Base-by-base conservation (phyloP, 2,329 filamentous ascomycete species). In the Neopestalotiopsis clavispora region DNA sequence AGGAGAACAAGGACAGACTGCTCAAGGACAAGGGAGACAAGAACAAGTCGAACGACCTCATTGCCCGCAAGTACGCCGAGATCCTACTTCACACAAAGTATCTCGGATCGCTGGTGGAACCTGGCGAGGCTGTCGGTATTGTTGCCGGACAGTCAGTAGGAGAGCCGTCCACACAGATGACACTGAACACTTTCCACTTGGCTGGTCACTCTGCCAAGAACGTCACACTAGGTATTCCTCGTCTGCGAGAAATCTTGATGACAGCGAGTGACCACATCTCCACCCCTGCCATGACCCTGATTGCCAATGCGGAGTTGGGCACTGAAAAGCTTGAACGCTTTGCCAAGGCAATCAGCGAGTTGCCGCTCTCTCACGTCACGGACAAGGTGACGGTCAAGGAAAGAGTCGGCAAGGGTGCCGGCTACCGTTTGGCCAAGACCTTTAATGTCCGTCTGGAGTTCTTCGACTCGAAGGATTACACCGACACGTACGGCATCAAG, bases 121-220 rank as follows among this genome's bases (percentile, higher is more conserved):
- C 96, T 34, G 96, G 96, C 60, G 97, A 99, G 83, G 95, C 96
- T 32, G 95, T 99, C 32, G 96, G 96, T 73, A 97, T 99, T 71
- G 94, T 99, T 69, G 97, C 97, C 65, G 95, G 95, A 10, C 96
- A 99, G 81, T 98, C 95, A 40, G 91, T 99, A 57, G 96, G 96
- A 78, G 97, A 99, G 78, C 96, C 97, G 9, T 98, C 95, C 2
- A 99, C 96, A 12, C 96, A 99, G 80, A 99, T 99, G 97, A 99
- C 97, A 7, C 85, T 99, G 67, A 99, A 99, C 83, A 99, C 97
- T 34, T 99, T 99, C 89, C 96, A 99, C 88, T 93, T 99, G 89
- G 96, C 96, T 80, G 96, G 96, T 77, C 95, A 98, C 85, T 95
- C 96, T 23, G 92, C 96, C 38, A 98, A 98, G 86, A 99, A 99